A percentile compares a stretch with the other conserved stretches of the same genome.
Conservation (phyloP, 495 filamentous ascomycete species). For the Glonium stellatum region DNA sequence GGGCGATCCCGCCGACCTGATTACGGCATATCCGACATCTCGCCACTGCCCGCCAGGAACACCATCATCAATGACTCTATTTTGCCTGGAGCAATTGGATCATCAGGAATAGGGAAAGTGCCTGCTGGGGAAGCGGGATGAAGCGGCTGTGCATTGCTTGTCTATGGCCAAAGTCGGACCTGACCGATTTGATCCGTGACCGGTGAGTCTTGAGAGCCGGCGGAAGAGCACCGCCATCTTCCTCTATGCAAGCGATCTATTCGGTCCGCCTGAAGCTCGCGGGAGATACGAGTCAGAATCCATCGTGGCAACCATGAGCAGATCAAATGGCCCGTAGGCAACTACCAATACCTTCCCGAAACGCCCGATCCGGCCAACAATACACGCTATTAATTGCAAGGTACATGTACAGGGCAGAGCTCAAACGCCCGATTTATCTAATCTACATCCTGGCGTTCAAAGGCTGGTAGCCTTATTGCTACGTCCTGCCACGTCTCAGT, state of each 20-base stretch:
- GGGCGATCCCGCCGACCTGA: too few relatives aligned
- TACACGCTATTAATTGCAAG: background rate
- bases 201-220: background rate
- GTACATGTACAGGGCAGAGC: background rate
- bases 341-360: too few relatives aligned
- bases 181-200: background rate
- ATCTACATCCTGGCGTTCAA: slow-evolving; percentile 61
- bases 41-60: background rate
- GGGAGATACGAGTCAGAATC: too few relatives aligned
- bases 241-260: too few relatives aligned
- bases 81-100: too few relatives aligned
- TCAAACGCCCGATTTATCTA: slow-evolving; percentile 27
- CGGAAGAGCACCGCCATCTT: too few relatives aligned
- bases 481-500: slow-evolving; percentile 61
- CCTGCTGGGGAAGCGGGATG: background rate
- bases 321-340: too few relatives aligned
- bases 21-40: background rate
- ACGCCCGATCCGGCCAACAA: background rate
- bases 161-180: background rate
- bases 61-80: too few relatives aligned
- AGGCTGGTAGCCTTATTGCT: slow-evolving; percentile 54
- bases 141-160: background rate
- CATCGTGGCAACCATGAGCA: too few relatives aligned
- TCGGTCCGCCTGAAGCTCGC: too few relatives aligned
- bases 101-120: background rate